Percentiles rank a stretch among this genome's conserved stretches.
Evolutionary conservation across 2,329 filamentous ascomycete species (phyloP).

Genomic region (Ceratocystis huliohia): DNA sequence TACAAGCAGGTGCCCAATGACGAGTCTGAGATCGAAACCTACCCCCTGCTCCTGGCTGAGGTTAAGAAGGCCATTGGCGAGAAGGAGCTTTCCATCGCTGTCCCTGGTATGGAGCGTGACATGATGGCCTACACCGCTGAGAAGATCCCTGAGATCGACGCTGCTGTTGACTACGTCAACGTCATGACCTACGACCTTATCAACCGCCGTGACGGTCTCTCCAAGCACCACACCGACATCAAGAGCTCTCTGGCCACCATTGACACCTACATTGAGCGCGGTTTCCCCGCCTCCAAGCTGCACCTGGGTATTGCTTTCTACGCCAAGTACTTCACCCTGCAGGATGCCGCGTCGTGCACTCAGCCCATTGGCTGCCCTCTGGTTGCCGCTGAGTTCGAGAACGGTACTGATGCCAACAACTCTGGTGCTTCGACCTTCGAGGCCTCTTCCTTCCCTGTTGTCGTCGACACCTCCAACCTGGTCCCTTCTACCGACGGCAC

Average conservation of each 20-base stretch:
- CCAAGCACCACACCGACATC: constrained; percentile 52
- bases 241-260: constrained; percentile 41
- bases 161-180: constrained; percentile 53
- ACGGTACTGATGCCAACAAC: background rate
- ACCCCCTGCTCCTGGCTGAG: constrained; percentile 46
- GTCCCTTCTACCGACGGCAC: background rate
- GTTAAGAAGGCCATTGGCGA: constrained; percentile 45
- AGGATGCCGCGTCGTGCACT: constrained; percentile 29
- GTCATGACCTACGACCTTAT: constrained; percentile 57
- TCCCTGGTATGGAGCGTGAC: constrained; percentile 50
- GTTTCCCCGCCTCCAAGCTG: constrained; percentile 38
- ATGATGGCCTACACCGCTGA: constrained; percentile 53
- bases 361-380: constrained; percentile 43
- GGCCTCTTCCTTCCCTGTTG: background rate
- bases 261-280: constrained; percentile 45
- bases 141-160: constrained; percentile 45
- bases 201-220: constrained; percentile 53
- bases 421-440: background rate
- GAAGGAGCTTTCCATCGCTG: constrained; percentile 51
- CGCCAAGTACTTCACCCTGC: constrained; percentile 49
- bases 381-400: constrained; percentile 39
- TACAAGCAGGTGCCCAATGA: constrained; percentile 55
- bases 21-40: constrained; percentile 49
- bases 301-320: constrained; percentile 55
- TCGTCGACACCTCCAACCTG: background rate